Conservation (phyloP, 1,139 yeast genomes). For the Lodderomyces theae region DNA sequence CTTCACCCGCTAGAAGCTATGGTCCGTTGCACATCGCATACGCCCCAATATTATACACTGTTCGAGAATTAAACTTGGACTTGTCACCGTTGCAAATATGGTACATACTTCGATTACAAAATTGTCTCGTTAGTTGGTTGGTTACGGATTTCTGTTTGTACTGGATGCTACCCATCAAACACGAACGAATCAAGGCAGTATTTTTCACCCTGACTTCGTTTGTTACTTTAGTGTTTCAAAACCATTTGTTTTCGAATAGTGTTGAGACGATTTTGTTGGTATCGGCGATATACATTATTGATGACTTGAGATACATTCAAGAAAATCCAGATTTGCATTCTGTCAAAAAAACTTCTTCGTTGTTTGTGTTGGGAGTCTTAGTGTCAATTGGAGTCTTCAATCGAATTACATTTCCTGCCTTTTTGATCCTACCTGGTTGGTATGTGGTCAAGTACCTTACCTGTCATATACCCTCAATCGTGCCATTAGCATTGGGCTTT, state of each 20-base stretch:
- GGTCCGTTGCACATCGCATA: conserved; percentile 67
- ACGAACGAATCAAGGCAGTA: conserved; percentile 61
- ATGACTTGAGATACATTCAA: conserved; percentile 37
- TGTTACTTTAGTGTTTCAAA: conserved; percentile 74
- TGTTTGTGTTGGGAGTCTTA: conserved; percentile 20
- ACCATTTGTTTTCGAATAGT: conserved; percentile 86
- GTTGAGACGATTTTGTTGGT: conserved; percentile 73
- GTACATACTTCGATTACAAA: conserved; percentile 55
- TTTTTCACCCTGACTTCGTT: conserved; percentile 75
- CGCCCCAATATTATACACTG: conserved; percentile 57
- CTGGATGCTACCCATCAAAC: conserved; percentile 53
- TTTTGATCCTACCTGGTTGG: conserved; percentile 59
- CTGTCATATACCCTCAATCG: conserved; percentile 23
- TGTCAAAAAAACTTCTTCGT: conserved; percentile 12
- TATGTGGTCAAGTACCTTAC: conserved; percentile 37
- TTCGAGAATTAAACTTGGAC: conserved; percentile 21
- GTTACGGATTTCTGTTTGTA: conserved; percentile 52
- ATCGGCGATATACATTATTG: conserved; percentile 50
- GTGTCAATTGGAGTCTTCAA: conserved; percentile 74
- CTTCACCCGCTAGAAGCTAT: conserved; percentile 67
- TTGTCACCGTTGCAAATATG: conserved; percentile 49
- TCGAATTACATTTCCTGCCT: conserved; percentile 78
- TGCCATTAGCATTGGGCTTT: conserved; percentile 29
- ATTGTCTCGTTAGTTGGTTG: conserved; percentile 58
- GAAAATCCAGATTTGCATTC: conserved; percentile 16